Conservation (phyloP, 805 yeast species). For the Kazachstania africana region DNA sequence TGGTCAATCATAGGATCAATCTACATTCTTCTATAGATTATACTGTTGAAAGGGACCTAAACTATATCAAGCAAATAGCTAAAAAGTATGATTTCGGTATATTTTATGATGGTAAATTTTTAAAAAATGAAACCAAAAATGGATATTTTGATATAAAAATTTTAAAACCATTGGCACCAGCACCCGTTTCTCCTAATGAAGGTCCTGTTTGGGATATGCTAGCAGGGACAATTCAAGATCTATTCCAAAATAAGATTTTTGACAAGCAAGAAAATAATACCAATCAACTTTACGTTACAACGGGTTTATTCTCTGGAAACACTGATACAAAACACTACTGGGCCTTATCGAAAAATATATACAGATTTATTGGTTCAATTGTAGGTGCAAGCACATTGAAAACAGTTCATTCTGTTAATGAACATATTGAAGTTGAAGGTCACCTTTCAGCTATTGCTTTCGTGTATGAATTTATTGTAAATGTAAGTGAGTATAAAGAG, state of each 20-base stretch:
- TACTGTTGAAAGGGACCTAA: constrained; percentile 29
- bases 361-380: constrained; percentile 31
- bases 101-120: constrained; percentile 9
- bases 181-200: constrained; percentile 29
- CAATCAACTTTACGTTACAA: constrained; percentile 29
- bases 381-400: constrained; percentile 9
- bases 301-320: constrained; percentile 44
- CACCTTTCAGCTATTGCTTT: constrained; percentile 52
- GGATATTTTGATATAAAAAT: constrained; percentile 23
- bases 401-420: constrained; percentile 54
- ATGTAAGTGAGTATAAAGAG: constrained; percentile 17
- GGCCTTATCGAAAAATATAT: constrained; percentile 42
- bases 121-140: constrained; percentile 16
- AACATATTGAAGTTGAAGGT: constrained; percentile 39
- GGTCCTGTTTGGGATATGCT: constrained; percentile 31
- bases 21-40: constrained; percentile 40
- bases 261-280: constrained; percentile 8
- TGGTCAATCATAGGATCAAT: constrained; percentile 54
- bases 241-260: constrained; percentile 39
- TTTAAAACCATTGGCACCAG: constrained; percentile 25
- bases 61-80: constrained; percentile 33
- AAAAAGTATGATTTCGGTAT: constrained; percentile 38
- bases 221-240: constrained; percentile 44
- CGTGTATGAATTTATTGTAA: constrained; percentile 36
- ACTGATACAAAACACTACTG: constrained; percentile 54